phyloP scores from a whole-genome alignment of 2,329 filamentous ascomycete species.

The Paraphoma sp. region DNA sequence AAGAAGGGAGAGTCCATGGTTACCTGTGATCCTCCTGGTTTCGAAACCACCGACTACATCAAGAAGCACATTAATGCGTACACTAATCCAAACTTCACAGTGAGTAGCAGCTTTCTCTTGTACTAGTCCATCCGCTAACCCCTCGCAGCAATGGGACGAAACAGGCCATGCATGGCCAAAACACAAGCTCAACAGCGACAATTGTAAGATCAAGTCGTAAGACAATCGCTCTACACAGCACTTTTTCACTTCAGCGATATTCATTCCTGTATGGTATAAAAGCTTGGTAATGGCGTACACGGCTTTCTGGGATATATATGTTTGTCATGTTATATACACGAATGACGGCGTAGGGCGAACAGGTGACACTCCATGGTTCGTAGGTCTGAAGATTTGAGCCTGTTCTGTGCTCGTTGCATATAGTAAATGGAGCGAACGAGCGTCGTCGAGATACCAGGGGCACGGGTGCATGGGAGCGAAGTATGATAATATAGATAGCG shows the following conservation, averaged over 20 bases:
- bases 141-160: constrained; percentile 38
- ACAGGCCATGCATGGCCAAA: constrained; percentile 50
- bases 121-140: constrained; percentile 3
- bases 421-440: not conserved
- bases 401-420: not conserved
- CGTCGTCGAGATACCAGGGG: not conserved
- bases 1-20: constrained; percentile 55
- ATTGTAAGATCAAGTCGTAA: constrained; percentile 31
- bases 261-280: not conserved
- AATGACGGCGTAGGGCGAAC: not conserved
- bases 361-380: too few relatives aligned
- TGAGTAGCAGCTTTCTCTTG: constrained; percentile 35
- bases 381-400: not conserved
- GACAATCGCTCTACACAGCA: not conserved
- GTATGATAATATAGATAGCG: not conserved
- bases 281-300: not conserved
- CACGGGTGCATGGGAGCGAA: not conserved
- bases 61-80: constrained; percentile 56
- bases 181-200: constrained; percentile 52
- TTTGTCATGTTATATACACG: not conserved
- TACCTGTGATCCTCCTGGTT: constrained; percentile 63
- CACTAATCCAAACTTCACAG: constrained; percentile 59
- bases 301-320: not conserved
- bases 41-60: constrained; percentile 61
- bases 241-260: not conserved